Base-by-base conservation (phyloP, 192 early-diverging fungal genomes). In the Funneliformis geosporum region DNA sequence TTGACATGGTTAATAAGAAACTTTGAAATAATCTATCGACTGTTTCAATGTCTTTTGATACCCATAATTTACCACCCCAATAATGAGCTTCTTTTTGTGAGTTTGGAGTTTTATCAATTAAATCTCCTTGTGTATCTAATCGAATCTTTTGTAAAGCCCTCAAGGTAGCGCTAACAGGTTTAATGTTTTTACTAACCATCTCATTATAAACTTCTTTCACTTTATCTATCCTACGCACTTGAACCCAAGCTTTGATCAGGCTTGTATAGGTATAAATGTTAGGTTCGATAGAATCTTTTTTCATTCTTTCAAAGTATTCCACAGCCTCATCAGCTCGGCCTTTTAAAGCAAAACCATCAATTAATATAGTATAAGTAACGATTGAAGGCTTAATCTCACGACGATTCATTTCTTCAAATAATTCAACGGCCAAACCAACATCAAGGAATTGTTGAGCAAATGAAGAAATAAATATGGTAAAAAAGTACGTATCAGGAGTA, bases 331-430 rank as follows among this genome's bases (percentile, higher is more conserved):
- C 70, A 21, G 78, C 76, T 73, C 83, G 75, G 43, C 82, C 80
- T 12, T 76, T 66, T 75, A 80, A 82, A 44, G 82, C 81, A 73
- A 79, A 78, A 9, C 84, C 85, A n/a, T 83, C 78, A 80, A 86
- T 84, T 16, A 86, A 59, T 28, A 75, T 83, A 8, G 76, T 66
- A 79, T 80, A 85, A 0, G 85, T 86, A 6, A 79, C 75, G 16
- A 81, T 25, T n/a, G 80, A 78, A 14, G 84, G 82, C 12, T 60
- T 73, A 33, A 86, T 60, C 10, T 74, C 10, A 8, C 61, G 77
- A 50, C 67, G 16, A 5, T 71, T 39, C 84, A 86, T 86, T 44
- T 84, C 82, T 46, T 74, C 27, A 76, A 81, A 83, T 16, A 84
- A 75, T 27, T 80, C 50, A 60, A 71, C 71, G 7, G 83, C 82